These are phyloP conservation scores for Ustilago curta DNA, from an alignment of 1,284 basidiomycete genomes.

Conservation along the genomic window DNA sequence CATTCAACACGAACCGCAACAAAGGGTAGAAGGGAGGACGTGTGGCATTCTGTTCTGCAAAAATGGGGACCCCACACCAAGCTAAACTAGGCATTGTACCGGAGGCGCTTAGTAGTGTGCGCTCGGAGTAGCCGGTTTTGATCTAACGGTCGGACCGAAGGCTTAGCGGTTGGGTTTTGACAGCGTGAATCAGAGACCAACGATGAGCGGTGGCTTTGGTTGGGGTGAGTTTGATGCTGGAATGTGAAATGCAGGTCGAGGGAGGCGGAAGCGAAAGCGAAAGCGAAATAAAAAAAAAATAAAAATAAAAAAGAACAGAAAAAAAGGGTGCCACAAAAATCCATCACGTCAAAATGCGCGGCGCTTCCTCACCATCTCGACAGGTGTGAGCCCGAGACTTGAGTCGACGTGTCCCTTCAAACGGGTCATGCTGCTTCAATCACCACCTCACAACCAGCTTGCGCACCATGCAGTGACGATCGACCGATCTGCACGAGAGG, in stretches of 20 bases:
- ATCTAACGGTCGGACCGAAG: too few relatives aligned
- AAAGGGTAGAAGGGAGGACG: too few relatives aligned
- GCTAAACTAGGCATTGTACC: too few relatives aligned
- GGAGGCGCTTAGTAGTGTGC: too few relatives aligned
- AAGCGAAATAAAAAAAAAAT: neutral
- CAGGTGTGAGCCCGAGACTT: neutral
- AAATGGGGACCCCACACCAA: too few relatives aligned
- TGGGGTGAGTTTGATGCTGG: constrained; percentile 1
- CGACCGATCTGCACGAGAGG: neutral
- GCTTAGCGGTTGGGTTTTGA: too few relatives aligned
- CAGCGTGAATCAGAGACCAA: too few relatives aligned
- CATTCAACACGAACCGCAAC: too few relatives aligned
- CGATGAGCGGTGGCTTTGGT: too few relatives aligned
- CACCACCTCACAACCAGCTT: neutral
- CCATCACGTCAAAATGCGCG: constrained; percentile 4
- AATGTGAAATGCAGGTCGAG: constrained; percentile 27
- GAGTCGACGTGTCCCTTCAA: neutral
- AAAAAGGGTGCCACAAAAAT: neutral
- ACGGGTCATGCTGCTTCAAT: neutral
- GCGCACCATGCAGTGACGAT: neutral
- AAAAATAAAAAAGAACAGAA: neutral
- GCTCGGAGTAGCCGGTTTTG: too few relatives aligned
- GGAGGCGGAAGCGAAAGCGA: neutral
- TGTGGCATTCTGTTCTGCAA: too few relatives aligned
- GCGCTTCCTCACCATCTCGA: neutral